Evolutionary conservation across 208 protist species (phyloP).

Genomic region (Zelonia costaricensis): DNA sequence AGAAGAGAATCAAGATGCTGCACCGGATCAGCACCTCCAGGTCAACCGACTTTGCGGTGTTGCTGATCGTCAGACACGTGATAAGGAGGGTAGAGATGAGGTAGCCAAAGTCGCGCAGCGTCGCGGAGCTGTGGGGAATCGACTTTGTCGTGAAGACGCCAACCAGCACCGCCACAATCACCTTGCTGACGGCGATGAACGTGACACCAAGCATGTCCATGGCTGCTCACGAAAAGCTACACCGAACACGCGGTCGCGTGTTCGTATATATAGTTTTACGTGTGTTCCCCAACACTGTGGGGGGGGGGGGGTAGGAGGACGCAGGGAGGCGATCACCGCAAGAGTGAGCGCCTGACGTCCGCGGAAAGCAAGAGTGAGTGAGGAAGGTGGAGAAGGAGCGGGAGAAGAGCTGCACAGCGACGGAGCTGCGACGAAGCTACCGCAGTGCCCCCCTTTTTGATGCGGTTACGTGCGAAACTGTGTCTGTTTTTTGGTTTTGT

Average conservation of each 20-base stretch:
- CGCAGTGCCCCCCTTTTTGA: no score
- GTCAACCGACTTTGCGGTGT: constrained; percentile 41
- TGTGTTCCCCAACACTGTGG: no score
- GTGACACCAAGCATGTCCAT: constrained; percentile 64
- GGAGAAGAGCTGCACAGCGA: not conserved
- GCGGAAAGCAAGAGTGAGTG: not conserved
- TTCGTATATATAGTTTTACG: no score
- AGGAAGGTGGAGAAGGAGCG: not conserved
- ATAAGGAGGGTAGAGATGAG: constrained; percentile 67
- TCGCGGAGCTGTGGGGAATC: constrained; percentile 51
- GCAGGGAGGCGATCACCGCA: no score
- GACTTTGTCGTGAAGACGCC: constrained; percentile 52
- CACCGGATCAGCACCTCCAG: constrained; percentile 38
- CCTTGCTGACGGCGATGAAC: constrained; percentile 71
- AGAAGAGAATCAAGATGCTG: constrained; percentile 58
- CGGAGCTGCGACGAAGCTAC: no score
- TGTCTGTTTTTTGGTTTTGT: not conserved
- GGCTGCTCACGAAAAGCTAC: not conserved
- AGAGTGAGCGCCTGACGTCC: no score
- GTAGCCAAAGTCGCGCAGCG: constrained; percentile 69
- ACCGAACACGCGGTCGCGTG: no score
- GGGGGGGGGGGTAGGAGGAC: no score
- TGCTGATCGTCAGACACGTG: constrained; percentile 65
- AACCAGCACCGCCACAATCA: constrained; percentile 75
- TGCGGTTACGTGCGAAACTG: not conserved